Percentiles rank a stretch among this genome's conserved stretches.
These are phyloP conservation scores for Stephanodiscus minutulus DNA, from an alignment of 108 stramenopile genomes.

Conservation along the genomic window DNA sequence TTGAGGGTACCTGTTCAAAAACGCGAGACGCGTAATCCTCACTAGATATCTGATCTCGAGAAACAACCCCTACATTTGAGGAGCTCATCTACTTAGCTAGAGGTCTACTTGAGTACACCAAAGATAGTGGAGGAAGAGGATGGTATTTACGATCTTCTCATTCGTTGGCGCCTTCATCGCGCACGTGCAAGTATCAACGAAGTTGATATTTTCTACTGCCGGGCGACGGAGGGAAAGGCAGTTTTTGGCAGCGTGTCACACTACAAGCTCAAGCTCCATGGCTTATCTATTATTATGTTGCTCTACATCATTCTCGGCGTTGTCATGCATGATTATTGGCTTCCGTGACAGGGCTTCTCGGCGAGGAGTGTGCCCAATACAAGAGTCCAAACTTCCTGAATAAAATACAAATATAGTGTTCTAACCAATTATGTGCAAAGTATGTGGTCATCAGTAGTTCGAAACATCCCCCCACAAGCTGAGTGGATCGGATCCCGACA, in stretches of 20 bases:
- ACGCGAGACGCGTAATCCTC: too few relatives aligned
- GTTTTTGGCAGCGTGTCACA: neutral
- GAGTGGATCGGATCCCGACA: slow-evolving; percentile 22
- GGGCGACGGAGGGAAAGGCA: slow-evolving; percentile 37
- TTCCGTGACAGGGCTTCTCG: slow-evolving; percentile 51
- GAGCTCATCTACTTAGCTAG: too few relatives aligned
- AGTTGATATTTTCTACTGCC: slow-evolving; percentile 84
- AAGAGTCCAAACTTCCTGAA: too few relatives aligned
- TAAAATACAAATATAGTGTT: neutral
- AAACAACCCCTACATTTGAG: too few relatives aligned
- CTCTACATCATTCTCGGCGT: slow-evolving; percentile 65
- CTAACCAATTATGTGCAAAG: too few relatives aligned
- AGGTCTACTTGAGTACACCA: too few relatives aligned
- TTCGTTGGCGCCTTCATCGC: too few relatives aligned
- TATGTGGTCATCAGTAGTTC: neutral
- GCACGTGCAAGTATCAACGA: slow-evolving; percentile 87
- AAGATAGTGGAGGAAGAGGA: too few relatives aligned
- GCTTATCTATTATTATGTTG: slow-evolving; percentile 54
- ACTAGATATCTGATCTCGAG: neutral
- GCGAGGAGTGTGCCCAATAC: too few relatives aligned
- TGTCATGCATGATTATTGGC: slow-evolving; percentile 78
- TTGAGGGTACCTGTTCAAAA: slow-evolving; percentile 50
- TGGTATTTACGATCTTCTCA: too few relatives aligned
- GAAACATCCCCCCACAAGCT: slow-evolving; percentile 33
- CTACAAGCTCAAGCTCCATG: neutral